These are phyloP conservation scores for Neospermospora avenae DNA, from an alignment of 2,329 filamentous ascomycete genomes.

Conservation along the genomic window DNA sequence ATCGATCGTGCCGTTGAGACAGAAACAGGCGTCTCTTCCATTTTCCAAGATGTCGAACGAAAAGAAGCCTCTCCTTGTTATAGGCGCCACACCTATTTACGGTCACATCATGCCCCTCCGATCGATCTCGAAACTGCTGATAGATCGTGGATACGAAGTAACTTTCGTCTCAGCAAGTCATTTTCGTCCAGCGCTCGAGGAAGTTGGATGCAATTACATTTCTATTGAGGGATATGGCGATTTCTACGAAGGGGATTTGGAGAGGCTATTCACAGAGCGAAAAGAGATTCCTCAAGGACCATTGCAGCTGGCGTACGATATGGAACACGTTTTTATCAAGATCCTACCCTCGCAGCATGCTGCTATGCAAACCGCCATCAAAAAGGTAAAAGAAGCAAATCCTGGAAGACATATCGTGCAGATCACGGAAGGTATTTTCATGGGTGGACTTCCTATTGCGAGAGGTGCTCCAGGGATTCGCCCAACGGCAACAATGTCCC, in stretches of 20 bases:
- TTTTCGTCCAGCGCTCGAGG: slow-evolving; percentile 37
- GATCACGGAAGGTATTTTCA: slow-evolving; percentile 41
- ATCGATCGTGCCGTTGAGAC: no score
- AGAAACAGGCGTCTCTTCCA: neutral
- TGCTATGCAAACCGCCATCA: slow-evolving; percentile 37
- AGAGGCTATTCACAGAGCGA: slow-evolving; percentile 24
- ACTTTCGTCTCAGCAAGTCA: slow-evolving; percentile 41
- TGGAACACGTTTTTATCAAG: slow-evolving; percentile 37
- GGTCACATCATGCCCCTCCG: slow-evolving; percentile 24
- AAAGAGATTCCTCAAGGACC: slow-evolving; percentile 23
- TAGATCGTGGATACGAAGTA: slow-evolving; percentile 41
- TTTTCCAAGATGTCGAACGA: slow-evolving; percentile 4
- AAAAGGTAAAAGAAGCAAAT: slow-evolving; percentile 34
- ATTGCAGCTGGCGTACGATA: slow-evolving; percentile 35
- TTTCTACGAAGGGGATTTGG: slow-evolving; percentile 26
- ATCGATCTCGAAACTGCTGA: slow-evolving; percentile 21
- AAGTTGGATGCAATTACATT: slow-evolving; percentile 40
- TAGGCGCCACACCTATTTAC: slow-evolving; percentile 17
- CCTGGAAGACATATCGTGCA: slow-evolving; percentile 41
- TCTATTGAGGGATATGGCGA: slow-evolving; percentile 30
- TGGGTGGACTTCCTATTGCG: slow-evolving; percentile 39
- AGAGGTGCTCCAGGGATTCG: slow-evolving; percentile 40
- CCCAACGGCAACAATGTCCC: slow-evolving; percentile 38
- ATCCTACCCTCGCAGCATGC: slow-evolving; percentile 36
- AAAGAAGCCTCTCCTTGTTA: slow-evolving; percentile 18